Evolutionary conservation across 2,329 filamentous ascomycete genomes (phyloP), one percentile per base, ranked within the genome.

Genomic region (Pleochaeta shiraiana): DNA sequence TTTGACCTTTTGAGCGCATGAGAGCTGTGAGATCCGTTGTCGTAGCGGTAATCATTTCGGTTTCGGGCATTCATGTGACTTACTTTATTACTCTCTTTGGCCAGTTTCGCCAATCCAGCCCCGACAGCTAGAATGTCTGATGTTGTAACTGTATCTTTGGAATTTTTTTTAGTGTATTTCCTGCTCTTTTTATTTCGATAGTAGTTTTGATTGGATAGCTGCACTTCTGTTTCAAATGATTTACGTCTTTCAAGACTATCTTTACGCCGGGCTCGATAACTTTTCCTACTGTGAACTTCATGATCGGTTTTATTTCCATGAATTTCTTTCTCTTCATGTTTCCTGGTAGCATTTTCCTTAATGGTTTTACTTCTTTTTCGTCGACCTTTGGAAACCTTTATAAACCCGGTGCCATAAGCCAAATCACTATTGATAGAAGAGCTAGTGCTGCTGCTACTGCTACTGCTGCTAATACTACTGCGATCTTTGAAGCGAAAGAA

Each of bases 401-500:
- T 66, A 63, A 79, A 85, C 19, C 83, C 84, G 64, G 75, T 78
- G 11, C 85, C 84, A 71, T 87, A 88, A 11, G 84, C 84, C 66
- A 88, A 74, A 70, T 88, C 85, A 24, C 80, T 82, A 72, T 86
- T 83, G 64, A 86, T 77, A 0, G 83, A 86, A 0, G 83, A 86
- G 1, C 82, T 85, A 0, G 84, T 87, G 1, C 81, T 84, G 69
- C 57, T 62, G 12, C 84, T 86, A 64, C 76, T 77, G n/a, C 39
- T 43, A 1, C 82, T 85, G n/a, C n/a, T n/a, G n/a, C n/a, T n/a
- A n/a, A n/a, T n/a, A 0, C 84, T 87, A 1, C 81, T 84, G 69
- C 50, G 33, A 24, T 84, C 85, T 64, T 76, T 77, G 69, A 83
- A 79, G 65, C 78, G 79, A 50, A 84, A 77, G 64, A 86, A 78